These are phyloP conservation scores for Capsicum pubescens DNA, from an alignment of 257 asterid genomes.

Conservation along the genomic window DNA sequence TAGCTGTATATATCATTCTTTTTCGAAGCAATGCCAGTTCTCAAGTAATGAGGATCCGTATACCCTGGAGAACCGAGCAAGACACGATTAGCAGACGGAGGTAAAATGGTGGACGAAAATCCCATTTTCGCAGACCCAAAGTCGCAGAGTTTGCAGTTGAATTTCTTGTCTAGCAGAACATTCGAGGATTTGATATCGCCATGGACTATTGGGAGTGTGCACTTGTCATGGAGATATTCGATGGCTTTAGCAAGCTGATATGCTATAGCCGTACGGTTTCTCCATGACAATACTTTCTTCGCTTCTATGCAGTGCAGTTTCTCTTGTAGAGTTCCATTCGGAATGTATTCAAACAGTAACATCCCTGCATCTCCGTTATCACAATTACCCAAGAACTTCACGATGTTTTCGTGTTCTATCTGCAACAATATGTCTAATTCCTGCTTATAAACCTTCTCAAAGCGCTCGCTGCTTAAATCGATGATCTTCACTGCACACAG, in stretches of 20 bases:
- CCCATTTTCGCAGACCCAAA: conserved; percentile 79
- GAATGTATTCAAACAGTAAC: conserved; percentile 54
- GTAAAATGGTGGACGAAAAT: conserved; percentile 53
- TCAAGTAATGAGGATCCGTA: conserved; percentile 70
- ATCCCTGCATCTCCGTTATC: conserved; percentile 55
- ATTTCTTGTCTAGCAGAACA: conserved; percentile 53
- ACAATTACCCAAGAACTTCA: conserved; percentile 58
- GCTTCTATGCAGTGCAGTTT: conserved; percentile 42
- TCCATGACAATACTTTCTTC: conserved; percentile 52
- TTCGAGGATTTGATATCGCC: conserved; percentile 80
- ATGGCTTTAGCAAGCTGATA: conserved; percentile 70
- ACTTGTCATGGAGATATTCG: conserved; percentile 62
- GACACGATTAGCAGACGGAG: conserved; percentile 34
- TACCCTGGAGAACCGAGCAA: conserved; percentile 81
- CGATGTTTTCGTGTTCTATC: conserved; percentile 58
- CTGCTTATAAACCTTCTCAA: conserved; percentile 49
- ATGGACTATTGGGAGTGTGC: conserved; percentile 63
- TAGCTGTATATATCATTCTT: conserved; percentile 72
- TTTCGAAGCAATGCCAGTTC: conserved; percentile 71
- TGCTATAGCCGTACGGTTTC: conserved; percentile 62
- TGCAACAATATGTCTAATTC: conserved; percentile 60
- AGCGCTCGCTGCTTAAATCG: conserved; percentile 57
- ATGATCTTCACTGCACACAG: conserved; percentile 60
- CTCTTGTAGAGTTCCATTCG: conserved; percentile 67
- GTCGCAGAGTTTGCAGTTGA: conserved; percentile 76